These are phyloP conservation scores for Neurospora terricola DNA, from an alignment of 495 filamentous ascomycete species.

Conservation along the genomic window DNA sequence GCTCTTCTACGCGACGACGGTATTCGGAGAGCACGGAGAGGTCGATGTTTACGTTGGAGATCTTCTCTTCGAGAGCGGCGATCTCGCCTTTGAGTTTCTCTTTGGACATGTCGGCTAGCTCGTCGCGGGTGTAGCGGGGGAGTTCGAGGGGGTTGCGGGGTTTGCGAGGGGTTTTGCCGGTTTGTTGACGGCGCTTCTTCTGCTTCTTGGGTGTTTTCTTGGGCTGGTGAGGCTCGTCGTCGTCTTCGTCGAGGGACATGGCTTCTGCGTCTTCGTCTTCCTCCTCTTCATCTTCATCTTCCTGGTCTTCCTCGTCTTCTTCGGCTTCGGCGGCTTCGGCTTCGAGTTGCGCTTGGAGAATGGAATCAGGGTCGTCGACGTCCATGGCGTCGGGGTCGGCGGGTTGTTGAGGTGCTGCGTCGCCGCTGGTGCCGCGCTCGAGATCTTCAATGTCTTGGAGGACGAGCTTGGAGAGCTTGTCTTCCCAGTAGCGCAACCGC, in stretches of 20 bases:
- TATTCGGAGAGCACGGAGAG: constrained; percentile 89
- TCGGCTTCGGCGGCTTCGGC: constrained; percentile 16
- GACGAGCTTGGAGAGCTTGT: constrained; percentile 71
- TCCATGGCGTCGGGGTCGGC: constrained; percentile 13
- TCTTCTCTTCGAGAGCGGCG: constrained; percentile 84
- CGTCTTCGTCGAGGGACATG: not conserved
- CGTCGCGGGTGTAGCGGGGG: constrained; percentile 77
- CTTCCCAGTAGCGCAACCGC: constrained; percentile 72
- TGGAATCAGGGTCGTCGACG: constrained; percentile 16
- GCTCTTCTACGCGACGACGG: constrained; percentile 78
- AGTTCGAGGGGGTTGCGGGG: constrained; percentile 42
- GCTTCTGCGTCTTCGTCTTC: not conserved
- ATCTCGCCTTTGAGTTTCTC: constrained; percentile 78
- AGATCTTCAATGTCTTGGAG: constrained; percentile 73
- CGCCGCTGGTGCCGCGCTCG: constrained; percentile 13
- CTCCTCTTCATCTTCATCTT: constrained; percentile 1
- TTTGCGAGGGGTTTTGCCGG: not conserved
- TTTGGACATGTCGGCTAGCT: constrained; percentile 88
- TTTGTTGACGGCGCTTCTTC: not conserved
- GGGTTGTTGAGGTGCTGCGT: not conserved
- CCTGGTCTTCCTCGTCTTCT: constrained; percentile 14
- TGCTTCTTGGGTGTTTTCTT: not conserved
- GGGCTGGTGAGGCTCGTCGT: not conserved
- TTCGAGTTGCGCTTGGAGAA: constrained; percentile 8
- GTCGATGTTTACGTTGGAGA: constrained; percentile 79